A percentile compares a stretch with the other conserved stretches of the same genome.
Evolutionary conservation across 352 stramenopile species (phyloP).

Genomic region (Phytopythium ostracodes): DNA sequence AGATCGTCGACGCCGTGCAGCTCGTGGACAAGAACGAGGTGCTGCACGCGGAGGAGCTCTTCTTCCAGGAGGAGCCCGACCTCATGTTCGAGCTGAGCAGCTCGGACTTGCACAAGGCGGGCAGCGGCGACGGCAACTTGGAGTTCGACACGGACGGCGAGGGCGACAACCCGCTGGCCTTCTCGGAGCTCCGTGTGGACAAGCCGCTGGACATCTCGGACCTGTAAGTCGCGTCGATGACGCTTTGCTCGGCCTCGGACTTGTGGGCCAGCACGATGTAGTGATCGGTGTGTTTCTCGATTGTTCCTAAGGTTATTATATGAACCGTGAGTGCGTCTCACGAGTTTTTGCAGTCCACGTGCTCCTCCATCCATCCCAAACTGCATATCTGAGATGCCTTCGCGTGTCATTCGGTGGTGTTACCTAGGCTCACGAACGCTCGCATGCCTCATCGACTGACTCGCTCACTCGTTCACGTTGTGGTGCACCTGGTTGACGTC

Average conservation of each 20-base stretch:
- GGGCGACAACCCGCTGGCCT: conserved; percentile 25
- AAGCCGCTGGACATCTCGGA: conserved; percentile 34
- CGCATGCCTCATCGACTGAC: not conserved
- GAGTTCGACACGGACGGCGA: conserved; percentile 12
- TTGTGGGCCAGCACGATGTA: not conserved
- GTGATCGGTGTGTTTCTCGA: not conserved
- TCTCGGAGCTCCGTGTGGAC: conserved; percentile 31
- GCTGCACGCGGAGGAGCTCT: conserved; percentile 27
- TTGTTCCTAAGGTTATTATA: conserved; percentile 1
- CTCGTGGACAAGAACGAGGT: conserved; percentile 32
- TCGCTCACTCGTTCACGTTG: conserved; percentile 71
- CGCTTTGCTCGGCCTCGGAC: too few relatives aligned
- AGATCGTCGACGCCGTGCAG: conserved; percentile 41
- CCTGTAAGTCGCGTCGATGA: conserved; percentile 11
- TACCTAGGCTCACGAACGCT: too few relatives aligned
- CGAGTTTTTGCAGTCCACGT: not conserved
- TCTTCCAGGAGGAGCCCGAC: conserved; percentile 10
- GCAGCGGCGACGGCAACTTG: not conserved
- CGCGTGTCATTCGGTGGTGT: not conserved
- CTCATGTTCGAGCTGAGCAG: conserved; percentile 21
- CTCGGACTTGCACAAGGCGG: not conserved
- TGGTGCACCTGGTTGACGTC: conserved; percentile 81
- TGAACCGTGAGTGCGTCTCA: not conserved
- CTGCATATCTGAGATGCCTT: too few relatives aligned
- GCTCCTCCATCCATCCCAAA: too few relatives aligned